Evolutionary conservation across 176 grass and related monocot species (phyloP).

Genomic region (Calamus simplicifolius): DNA sequence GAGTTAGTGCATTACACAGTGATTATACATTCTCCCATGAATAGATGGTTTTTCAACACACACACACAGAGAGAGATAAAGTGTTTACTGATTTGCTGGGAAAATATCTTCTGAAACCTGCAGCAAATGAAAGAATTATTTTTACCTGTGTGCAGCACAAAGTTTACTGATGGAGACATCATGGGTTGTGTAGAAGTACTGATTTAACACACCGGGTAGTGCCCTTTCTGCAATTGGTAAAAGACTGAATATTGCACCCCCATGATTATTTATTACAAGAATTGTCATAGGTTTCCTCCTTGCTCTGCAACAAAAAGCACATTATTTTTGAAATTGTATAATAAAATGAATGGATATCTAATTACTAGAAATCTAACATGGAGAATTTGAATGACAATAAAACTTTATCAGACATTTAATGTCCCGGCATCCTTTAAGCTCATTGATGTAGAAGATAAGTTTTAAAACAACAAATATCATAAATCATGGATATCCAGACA

Average conservation of each 20-base stretch:
- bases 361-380: not conserved
- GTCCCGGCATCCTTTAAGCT: too few species aligned
- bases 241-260: constrained; percentile 96
- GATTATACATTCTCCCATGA: too few species aligned
- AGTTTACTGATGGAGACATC: constrained; percentile 72
- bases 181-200: constrained; percentile 84
- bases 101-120: not conserved
- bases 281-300: constrained; percentile 70
- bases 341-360: not conserved
- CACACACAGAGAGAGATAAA: too few species aligned
- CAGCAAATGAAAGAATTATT: not conserved
- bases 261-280: constrained; percentile 92
- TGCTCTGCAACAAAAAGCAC: constrained; percentile 45
- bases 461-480: too few species aligned
- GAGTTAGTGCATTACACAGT: too few species aligned
- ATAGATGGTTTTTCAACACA: too few species aligned
- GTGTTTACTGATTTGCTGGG: not conserved
- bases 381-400: too few species aligned
- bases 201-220: constrained; percentile 52
- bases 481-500: not conserved
- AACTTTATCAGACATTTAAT: too few species aligned
- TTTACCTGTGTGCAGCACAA: constrained; percentile 90
- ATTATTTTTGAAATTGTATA: constrained; percentile 21
- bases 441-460: too few species aligned
- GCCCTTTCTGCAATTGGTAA: constrained; percentile 64